A percentile compares a stretch with the other conserved stretches of the same genome.
These are phyloP conservation scores for Plasmodium billcollinsi DNA, from an alignment of 169 alveolate species.

Conservation along the genomic window DNA sequence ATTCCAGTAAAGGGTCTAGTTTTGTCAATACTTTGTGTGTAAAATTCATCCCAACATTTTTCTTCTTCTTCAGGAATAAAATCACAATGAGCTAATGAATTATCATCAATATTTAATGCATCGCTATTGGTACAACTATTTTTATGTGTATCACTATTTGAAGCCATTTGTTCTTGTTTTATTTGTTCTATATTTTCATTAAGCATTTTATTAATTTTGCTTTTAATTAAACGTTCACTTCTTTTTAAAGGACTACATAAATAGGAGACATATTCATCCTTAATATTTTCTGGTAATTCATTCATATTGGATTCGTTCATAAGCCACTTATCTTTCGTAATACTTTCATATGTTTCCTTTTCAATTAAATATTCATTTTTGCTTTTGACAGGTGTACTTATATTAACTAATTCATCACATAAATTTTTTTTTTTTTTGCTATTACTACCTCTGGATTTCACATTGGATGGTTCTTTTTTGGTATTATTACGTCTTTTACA, in stretches of 20 bases:
- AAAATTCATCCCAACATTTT: constrained; percentile 71
- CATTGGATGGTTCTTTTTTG: background rate
- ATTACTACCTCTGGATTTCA: background rate
- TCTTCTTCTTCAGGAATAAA: constrained; percentile 69
- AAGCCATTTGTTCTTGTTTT: constrained; percentile 4
- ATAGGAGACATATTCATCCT: constrained; percentile 55
- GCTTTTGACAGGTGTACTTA: constrained; percentile 40
- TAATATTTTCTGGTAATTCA: constrained; percentile 58
- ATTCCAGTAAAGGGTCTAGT: constrained; percentile 56
- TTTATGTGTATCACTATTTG: background rate
- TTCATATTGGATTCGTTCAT: constrained; percentile 58
- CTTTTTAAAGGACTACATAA: constrained; percentile 55
- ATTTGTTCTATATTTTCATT: constrained; percentile 23
- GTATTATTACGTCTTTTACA: constrained; percentile 16
- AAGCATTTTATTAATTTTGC: constrained; percentile 64
- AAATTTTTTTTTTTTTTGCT: constrained; percentile 32
- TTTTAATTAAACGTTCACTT: constrained; percentile 59
- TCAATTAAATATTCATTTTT: constrained; percentile 7
- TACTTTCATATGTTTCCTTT: background rate
- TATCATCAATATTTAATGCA: background rate
- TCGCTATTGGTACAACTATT: constrained; percentile 2
- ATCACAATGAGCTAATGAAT: constrained; percentile 4
- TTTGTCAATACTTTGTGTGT: constrained; percentile 57
- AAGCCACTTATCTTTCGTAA: constrained; percentile 26
- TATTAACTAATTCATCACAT: constrained; percentile 29